Evolutionary conservation across 805 yeast genomes (phyloP).

Genomic region (Starmerella floris): DNA sequence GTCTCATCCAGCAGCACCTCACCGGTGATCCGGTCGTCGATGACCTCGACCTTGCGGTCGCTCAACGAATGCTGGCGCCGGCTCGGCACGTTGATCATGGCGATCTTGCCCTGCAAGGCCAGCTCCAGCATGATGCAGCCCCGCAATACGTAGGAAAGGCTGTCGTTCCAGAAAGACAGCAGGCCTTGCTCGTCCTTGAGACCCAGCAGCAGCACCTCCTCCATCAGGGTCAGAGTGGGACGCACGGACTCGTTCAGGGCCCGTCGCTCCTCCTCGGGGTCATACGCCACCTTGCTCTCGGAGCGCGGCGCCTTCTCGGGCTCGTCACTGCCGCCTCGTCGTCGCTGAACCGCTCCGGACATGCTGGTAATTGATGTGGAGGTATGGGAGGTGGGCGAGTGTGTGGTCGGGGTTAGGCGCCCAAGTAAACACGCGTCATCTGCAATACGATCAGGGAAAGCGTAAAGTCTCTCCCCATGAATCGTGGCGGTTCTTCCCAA

Average conservation of each 20-base stretch:
- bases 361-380: too few species aligned
- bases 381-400: too few species aligned
- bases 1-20: conserved; percentile 93
- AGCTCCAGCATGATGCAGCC: conserved; percentile 88
- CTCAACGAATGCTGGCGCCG: conserved; percentile 76
- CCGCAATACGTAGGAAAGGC: conserved; percentile 86
- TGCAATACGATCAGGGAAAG: too few species aligned
- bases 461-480: too few species aligned
- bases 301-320: conserved; percentile 2
- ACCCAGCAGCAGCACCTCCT: conserved; percentile 86
- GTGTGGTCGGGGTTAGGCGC: too few species aligned
- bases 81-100: conserved; percentile 83
- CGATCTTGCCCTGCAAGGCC: conserved; percentile 79
- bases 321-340: conserved; percentile 16
- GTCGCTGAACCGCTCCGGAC: conserved; percentile 22
- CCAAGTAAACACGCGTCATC: too few species aligned
- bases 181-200: conserved; percentile 93
- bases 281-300: conserved; percentile 33
- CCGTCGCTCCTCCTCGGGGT: conserved; percentile 45
- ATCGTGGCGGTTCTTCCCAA: too few species aligned
- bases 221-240: conserved; percentile 86
- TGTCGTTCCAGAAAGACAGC: conserved; percentile 95
- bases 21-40: conserved; percentile 79
- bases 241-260: conserved; percentile 33
- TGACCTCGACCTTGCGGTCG: conserved; percentile 77